Conservation (phyloP, 768 basidiomycete species). For the Dacryopinax primogenitus region DNA sequence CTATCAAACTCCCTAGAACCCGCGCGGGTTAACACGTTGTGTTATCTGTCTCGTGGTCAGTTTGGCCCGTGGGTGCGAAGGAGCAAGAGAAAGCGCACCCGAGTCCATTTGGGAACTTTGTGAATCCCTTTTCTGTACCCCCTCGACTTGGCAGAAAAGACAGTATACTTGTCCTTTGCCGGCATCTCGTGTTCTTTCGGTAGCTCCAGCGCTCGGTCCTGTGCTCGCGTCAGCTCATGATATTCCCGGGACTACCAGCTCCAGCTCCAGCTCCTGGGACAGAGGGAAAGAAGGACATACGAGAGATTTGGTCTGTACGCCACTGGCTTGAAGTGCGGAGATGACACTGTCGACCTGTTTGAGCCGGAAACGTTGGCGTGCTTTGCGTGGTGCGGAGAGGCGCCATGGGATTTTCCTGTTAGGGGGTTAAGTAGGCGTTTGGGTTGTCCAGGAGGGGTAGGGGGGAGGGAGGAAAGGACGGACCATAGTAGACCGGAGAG, state of each 20-base stretch:
- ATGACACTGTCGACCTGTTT: slow-evolving; percentile 92
- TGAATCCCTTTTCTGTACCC: slow-evolving; percentile 92
- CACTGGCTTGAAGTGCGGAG: slow-evolving; percentile 69
- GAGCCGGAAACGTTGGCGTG: slow-evolving; percentile 74
- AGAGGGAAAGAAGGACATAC: slow-evolving; percentile 35
- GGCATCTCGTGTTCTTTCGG: slow-evolving; percentile 93
- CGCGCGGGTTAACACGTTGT: slow-evolving; percentile 74
- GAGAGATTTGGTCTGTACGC: slow-evolving; percentile 61
- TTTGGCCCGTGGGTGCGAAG: not conserved
- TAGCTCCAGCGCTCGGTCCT: slow-evolving; percentile 65
- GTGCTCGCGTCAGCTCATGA: slow-evolving; percentile 2
- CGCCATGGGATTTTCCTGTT: slow-evolving; percentile 90
- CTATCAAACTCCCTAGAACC: slow-evolving; percentile 45
- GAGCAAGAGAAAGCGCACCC: no score
- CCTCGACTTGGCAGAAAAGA: slow-evolving; percentile 52
- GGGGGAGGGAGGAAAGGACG: slow-evolving; percentile 15
- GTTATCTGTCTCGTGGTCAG: slow-evolving; percentile 54
- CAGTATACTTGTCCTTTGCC: slow-evolving; percentile 88
- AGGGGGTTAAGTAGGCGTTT: not conserved
- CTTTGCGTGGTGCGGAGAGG: slow-evolving; percentile 80
- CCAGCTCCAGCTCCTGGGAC: not conserved
- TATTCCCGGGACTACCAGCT: slow-evolving; percentile 1
- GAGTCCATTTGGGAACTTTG: slow-evolving; percentile 94
- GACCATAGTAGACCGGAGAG: slow-evolving; percentile 79
- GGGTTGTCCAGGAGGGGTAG: slow-evolving; percentile 10